Base-by-base conservation (phyloP, 78 protist genomes). In the Anaeramoeba flamelloides region DNA sequence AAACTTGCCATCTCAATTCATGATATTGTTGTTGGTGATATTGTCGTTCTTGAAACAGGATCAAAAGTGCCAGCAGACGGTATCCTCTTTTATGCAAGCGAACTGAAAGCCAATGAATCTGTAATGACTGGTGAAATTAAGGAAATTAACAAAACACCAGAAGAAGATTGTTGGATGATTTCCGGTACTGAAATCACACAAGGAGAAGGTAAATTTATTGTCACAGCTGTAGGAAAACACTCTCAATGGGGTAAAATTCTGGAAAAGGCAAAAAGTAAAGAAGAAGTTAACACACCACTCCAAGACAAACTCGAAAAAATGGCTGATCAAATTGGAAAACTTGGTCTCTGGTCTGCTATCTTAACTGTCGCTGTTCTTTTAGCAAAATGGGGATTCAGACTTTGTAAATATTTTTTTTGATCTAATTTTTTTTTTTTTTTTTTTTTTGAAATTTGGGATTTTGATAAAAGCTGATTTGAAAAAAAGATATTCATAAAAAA, bases 251-350 rank as follows among this genome's bases (percentile, higher is more conserved):
- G 69, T 26, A n/a, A n/a, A n/a, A n/a, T n/a, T n/a, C n/a, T n/a
- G n/a, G n/a, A n/a, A n/a, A 8, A 53, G 8, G 69, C 69, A 53
- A 53, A 17, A 53, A 53, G 34, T 26, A 53, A 53, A 53, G 34
- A 8, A 53, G 34, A 8, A 26, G 69, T 26, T 53, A 8, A 8
- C 8, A 53, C 84, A 40, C 39, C 38, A 82, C 77, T 82, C 12
- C 80, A 82, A 36, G 1, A 3, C 3, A 82, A 82, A 8, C 85
- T 82, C 2, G 79, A 12, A 26, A 4, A 12, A 1, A 32, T 34
- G 12, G 85, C 85, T 1, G 2, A n/a, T 34, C n/a, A 32, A 2
- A 78, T 82, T 34, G 85, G 85, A 36, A 39, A 75, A 4, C n/a
- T 77, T 74, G 85, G 85, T 39, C 38, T 41, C 1, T 3, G 26